phyloP scores from a whole-genome alignment of 306 rosid genomes.

The Gastrolobium bilobum region DNA sequence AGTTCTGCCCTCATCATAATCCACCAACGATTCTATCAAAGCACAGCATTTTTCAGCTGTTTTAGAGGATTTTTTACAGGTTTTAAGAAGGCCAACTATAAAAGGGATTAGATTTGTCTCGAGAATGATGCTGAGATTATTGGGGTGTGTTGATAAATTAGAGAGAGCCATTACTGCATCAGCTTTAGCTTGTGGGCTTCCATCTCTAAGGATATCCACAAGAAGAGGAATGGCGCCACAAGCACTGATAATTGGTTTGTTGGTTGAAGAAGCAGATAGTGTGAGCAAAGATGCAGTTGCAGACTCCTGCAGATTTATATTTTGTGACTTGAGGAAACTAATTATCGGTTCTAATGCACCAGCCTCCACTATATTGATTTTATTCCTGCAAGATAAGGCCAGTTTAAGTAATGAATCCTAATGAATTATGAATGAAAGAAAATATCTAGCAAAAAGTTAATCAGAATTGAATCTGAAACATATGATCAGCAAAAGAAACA shows the following conservation, averaged over 20 bases:
- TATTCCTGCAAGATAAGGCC: conserved; percentile 72
- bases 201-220: conserved; percentile 75
- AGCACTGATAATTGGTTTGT: conserved; percentile 84
- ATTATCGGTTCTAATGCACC: conserved; percentile 90
- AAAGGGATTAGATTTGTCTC: conserved; percentile 74
- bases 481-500: neutral
- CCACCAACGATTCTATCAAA: conserved; percentile 83
- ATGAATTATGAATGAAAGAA: conserved; percentile 4
- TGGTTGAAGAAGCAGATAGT: conserved; percentile 83
- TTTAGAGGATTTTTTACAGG: conserved; percentile 85
- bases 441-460: conserved; percentile 27
- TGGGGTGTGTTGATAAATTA: conserved; percentile 78
- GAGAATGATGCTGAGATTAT: conserved; percentile 68
- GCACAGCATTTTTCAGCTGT: conserved; percentile 93
- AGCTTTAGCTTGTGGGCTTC: conserved; percentile 86
- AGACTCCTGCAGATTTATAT: conserved; percentile 72
- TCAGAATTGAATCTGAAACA: conserved; percentile 22
- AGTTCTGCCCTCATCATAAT: conserved; percentile 74
- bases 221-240: conserved; percentile 92
- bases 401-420: conserved; percentile 30
- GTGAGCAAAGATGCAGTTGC: conserved; percentile 94
- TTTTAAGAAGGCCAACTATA: conserved; percentile 70
- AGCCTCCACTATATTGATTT: conserved; percentile 86
- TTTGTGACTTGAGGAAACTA: conserved; percentile 75
- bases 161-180: conserved; percentile 98